Evolutionary conservation across 1,139 yeast genomes (phyloP), one percentile per base, ranked within the genome.

Genomic region (Yamadazyma conglobata): DNA sequence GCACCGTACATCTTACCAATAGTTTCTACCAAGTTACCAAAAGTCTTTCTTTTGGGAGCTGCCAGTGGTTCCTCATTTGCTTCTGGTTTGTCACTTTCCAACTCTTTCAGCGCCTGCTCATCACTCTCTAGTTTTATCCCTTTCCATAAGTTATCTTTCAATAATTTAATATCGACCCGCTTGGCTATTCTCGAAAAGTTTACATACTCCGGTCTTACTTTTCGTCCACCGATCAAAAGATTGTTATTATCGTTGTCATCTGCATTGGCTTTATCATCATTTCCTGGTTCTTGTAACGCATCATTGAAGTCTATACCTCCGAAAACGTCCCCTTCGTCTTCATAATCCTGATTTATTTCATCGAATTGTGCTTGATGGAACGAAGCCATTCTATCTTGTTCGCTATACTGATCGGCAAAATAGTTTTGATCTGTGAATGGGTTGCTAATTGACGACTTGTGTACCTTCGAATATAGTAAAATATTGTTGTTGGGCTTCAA

Each of bases 121-220:
- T 25, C 20, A 22, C 20, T 10, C 16, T 39, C 39, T 14, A 47
- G 53, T 24, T 44, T 62, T 12, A 79, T 64, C 1, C 77, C 72
- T 20, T 69, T 68, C 96, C 97, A 91, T 25, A 91, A 52, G 48
- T 87, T 87, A 40, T 84, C 86, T 58, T 91, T 91, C 37, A 91
- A 65, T 22, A 71, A 62, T 45, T 77, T 77, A 25, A 91, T 84
- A 52, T 91, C 94, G 12, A 91, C 95, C 43, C 81, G 73, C 53
- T 88, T 89, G 3, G 96, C 91, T 3, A 79, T 77, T 33, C 83
- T 69, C 1, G 96, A 85, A 47, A 80, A 88, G 39, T 73, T 78
- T 28, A 88, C 79, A 42, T 75, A 75, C 27, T 79, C 85, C 1
- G 81, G 77, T 35, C 83, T 61, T 10, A 54, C 62, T 35, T 55